These are phyloP conservation scores for Quercus wislizeni DNA, from an alignment of 306 rosid genomes.

Conservation along the genomic window DNA sequence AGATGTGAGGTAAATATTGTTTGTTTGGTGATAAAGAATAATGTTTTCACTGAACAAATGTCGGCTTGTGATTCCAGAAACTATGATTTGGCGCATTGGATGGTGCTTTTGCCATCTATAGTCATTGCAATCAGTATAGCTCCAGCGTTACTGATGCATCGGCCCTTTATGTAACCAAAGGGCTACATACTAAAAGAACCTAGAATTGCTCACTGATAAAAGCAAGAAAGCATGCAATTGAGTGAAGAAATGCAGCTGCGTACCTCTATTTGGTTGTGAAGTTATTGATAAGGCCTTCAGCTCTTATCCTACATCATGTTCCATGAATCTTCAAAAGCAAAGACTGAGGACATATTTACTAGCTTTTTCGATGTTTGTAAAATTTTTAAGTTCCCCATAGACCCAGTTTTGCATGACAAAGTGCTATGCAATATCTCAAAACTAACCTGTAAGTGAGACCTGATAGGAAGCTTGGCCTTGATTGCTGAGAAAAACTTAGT, in stretches of 20 bases:
- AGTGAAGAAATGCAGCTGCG: not conserved
- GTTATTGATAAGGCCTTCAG: not conserved
- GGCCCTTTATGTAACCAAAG: too few relatives aligned
- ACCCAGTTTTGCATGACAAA: not conserved
- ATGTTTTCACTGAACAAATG: too few relatives aligned
- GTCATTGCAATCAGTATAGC: too few relatives aligned
- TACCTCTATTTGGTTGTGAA: not conserved
- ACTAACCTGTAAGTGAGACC: not conserved
- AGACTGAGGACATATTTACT: not conserved
- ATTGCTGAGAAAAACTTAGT: not conserved
- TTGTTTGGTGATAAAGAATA: too few relatives aligned
- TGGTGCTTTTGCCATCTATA: too few relatives aligned
- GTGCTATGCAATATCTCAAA: not conserved
- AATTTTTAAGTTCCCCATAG: not conserved
- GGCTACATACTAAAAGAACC: not conserved
- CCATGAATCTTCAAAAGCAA: not conserved
- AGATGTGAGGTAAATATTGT: too few relatives aligned
- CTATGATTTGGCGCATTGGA: too few relatives aligned
- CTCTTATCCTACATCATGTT: not conserved
- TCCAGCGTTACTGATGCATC: too few relatives aligned
- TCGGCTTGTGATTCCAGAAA: too few relatives aligned
- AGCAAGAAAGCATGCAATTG: not conserved
- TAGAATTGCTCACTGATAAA: not conserved
- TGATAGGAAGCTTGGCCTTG: not conserved
- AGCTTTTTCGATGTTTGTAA: not conserved